Percentiles rank a stretch among this genome's conserved stretches.
Evolutionary conservation across 495 filamentous ascomycete genomes (phyloP).

Genomic region (Xylaria venustula): DNA sequence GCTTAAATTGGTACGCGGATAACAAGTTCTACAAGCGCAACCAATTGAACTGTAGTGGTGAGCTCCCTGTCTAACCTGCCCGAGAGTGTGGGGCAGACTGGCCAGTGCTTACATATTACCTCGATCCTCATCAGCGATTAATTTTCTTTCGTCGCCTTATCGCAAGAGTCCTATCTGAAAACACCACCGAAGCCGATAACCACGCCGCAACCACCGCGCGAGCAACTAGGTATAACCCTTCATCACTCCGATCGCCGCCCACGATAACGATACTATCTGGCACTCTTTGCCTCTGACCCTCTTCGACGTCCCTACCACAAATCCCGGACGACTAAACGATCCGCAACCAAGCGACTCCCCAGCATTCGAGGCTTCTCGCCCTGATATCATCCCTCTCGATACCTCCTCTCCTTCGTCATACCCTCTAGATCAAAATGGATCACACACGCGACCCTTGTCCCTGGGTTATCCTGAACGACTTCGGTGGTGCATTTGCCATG

Average conservation of each 20-base stretch:
- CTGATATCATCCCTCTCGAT: background rate
- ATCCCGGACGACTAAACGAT: background rate
- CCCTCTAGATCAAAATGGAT: slow-evolving; percentile 56
- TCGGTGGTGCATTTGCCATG: slow-evolving; percentile 97
- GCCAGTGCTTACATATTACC: background rate
- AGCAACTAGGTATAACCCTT: background rate
- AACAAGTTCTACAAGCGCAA: too few species aligned
- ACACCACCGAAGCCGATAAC: background rate
- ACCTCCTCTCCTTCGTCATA: background rate
- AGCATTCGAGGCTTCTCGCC: background rate
- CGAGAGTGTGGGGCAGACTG: background rate
- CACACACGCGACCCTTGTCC: slow-evolving; percentile 88
- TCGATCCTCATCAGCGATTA: background rate
- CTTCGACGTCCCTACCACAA: background rate
- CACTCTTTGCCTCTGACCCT: background rate
- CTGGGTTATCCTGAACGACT: slow-evolving; percentile 94
- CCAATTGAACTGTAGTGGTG: too few species aligned
- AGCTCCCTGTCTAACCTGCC: too few species aligned
- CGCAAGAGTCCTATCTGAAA: slow-evolving; percentile 1
- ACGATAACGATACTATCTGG: background rate
- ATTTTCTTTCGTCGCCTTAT: slow-evolving; percentile 15
- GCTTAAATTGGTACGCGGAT: too few species aligned
- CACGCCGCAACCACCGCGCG: background rate
- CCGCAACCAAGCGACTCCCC: background rate
- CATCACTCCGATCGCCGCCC: background rate